phyloP scores from a whole-genome alignment of 768 basidiomycete species.

The Omphalotus guepiniiformis region DNA sequence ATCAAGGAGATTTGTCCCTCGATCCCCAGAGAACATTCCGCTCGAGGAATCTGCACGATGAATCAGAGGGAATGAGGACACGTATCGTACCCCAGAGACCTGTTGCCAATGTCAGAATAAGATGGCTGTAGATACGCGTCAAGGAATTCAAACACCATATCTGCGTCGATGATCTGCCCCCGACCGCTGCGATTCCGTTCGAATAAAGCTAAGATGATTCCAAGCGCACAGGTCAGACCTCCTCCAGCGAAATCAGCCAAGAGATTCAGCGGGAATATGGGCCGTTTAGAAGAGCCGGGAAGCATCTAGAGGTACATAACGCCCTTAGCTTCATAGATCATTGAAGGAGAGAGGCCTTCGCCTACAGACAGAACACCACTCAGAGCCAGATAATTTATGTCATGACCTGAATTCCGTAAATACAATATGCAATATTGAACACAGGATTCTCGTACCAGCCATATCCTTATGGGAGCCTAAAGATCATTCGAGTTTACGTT shows the following conservation, averaged over 20 bases:
- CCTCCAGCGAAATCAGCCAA: slow-evolving; percentile 77
- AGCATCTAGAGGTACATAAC: slow-evolving; percentile 46
- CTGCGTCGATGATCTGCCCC: slow-evolving; percentile 70
- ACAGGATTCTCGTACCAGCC: slow-evolving; percentile 54
- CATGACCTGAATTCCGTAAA: slow-evolving; percentile 53
- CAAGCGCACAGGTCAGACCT: slow-evolving; percentile 44
- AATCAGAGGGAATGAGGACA: slow-evolving; percentile 67
- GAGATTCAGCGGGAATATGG: slow-evolving; percentile 69
- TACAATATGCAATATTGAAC: background rate
- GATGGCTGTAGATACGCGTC: background rate
- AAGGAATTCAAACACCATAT: slow-evolving; percentile 55
- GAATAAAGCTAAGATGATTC: slow-evolving; percentile 46
- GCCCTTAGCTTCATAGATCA: background rate
- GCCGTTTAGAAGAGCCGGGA: slow-evolving; percentile 59
- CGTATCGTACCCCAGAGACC: slow-evolving; percentile 77
- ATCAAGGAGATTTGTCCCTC: slow-evolving; percentile 63
- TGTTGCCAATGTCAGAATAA: slow-evolving; percentile 26
- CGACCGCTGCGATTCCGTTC: slow-evolving; percentile 40
- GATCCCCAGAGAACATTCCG: slow-evolving; percentile 33
- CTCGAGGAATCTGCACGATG: slow-evolving; percentile 18
- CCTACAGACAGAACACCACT: slow-evolving; percentile 69
- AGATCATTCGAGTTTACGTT: background rate
- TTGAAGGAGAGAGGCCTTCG: background rate
- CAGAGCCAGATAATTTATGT: slow-evolving; percentile 80
- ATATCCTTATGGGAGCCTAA: slow-evolving; percentile 67